These are phyloP conservation scores for Botrytis byssoidea DNA, from an alignment of 2,329 filamentous ascomycete genomes.

Conservation along the genomic window DNA sequence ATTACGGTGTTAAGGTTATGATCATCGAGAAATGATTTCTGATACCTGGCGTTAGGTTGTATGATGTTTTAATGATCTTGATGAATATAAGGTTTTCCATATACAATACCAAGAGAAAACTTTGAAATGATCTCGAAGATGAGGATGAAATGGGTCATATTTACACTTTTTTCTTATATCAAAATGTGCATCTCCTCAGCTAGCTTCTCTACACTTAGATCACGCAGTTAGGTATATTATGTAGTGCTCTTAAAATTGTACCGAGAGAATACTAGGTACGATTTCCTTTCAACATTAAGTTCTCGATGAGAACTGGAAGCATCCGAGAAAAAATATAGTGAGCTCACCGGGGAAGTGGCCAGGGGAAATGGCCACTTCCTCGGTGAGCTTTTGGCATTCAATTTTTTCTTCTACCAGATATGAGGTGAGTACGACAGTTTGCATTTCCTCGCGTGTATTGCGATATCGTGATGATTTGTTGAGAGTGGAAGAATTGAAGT, in stretches of 20 bases:
- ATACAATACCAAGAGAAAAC: background rate
- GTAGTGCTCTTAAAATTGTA: background rate
- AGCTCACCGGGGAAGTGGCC: background rate
- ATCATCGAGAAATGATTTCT: background rate
- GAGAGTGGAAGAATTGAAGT: background rate
- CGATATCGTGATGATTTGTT: background rate
- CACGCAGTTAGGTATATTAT: background rate
- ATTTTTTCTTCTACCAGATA: background rate
- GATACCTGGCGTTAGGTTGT: constrained; percentile 1
- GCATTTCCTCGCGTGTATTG: background rate
- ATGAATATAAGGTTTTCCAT: background rate
- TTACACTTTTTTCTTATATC: background rate
- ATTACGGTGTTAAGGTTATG: background rate
- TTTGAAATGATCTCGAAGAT: background rate
- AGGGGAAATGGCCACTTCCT: background rate
- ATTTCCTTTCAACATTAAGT: background rate
- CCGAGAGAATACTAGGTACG: background rate
- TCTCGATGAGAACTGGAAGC: background rate
- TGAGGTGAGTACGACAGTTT: background rate
- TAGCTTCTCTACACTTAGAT: background rate
- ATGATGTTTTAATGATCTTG: constrained; percentile 15
- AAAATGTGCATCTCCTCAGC: background rate
- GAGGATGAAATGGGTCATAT: background rate
- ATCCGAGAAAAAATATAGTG: background rate
- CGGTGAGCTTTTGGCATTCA: background rate